Base-by-base conservation (phyloP, 2,329 filamentous ascomycete genomes). In the Allantophomopsis lycopodina region DNA sequence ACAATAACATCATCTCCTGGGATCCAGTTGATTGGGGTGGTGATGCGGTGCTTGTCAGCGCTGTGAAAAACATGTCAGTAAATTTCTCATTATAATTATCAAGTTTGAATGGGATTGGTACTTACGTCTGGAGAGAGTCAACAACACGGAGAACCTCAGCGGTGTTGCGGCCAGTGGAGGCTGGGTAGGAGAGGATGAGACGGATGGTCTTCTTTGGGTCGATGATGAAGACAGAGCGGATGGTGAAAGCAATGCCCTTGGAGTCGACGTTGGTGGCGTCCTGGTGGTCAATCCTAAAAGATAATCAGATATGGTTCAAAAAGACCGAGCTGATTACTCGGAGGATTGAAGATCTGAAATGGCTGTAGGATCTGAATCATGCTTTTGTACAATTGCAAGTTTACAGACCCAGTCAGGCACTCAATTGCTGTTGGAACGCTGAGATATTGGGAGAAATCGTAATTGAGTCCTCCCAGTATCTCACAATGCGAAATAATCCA, bases 141-240 rank as follows among this genome's bases (percentile, higher is more conserved):
- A 87, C 64, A 50, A 86, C 78, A 55, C 82, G 78, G 51, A 87
- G 75, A 39, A 88, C 78, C 70, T 87, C 83, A 50, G 76, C 71
- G 46, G 79, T 78, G 71, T 87, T 88, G 57, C 83, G 78, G 63
- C 88, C 88, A 35, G 86, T 93, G 43, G 82, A 88, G 45, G 88
- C 87, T 34, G 88, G 88, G 71, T 94, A 95, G 57, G 83, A 79
- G 68, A 94, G 82, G 60, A 86, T 93, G 59, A 88, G 77, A 53
- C 88, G 81, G 65, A 94, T 91, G 62, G 81, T 89, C 79, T 94
- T 94, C 63, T 76, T 77, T 48, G 87, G 87, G 68, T 94, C 87
- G 61, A 94, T 91, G 65, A 94, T 71, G 72, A 93, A 94, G 58
- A 94, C 88, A 52, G 83, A 86, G 55, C 88, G 85, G 65, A 95